Evolutionary conservation across 495 filamentous ascomycete genomes (phyloP), one percentile per base, ranked within the genome.

Genomic region (Daldinia vernicosa): DNA sequence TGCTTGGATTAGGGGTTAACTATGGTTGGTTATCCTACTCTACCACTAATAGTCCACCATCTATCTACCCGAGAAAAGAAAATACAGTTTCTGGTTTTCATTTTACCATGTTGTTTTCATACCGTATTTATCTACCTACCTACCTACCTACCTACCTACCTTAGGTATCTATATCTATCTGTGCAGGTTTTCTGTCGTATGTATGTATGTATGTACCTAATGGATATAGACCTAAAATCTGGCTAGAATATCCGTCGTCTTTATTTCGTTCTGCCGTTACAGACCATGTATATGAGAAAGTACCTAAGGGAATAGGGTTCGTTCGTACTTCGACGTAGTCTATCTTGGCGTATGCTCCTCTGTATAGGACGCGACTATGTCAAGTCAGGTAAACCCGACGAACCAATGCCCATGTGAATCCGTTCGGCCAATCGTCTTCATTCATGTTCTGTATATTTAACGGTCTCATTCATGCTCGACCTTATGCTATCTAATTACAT

Each of bases 401-500:
- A 12, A 24, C 9, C 6, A 47, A 12, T 1, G 22, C 8, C 24
- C 19, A 24, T 47, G 9, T 8, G 9, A 47, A 24, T 47, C 43
- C 19, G 11, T 47, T 47, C 19, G 17, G 19, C 14, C 17, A 9
- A 9, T 47, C 22, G 19, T 47, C 19, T 47, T 47, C 9, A 5
- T 47, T 24, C 43, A 24, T 24, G 19, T 24, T 47, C 43, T 24
- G 43, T 47, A 47, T 47, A 47, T 47, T 47, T 47, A 22, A 9
- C 19, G 9, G 19, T 12, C n/a, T n/a, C n/a, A n/a, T n/a, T n/a
- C 19, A 8, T 47, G 19, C 17, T 47, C 3, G 43, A 47, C 43
- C 43, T 47, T 22, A 12, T 47, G 43, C 43, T 47, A 47, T 47
- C 43, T 47, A 47, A 47, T 47, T 47, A 47, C 43, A 47, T 47